Percentiles rank a stretch among this genome's conserved stretches.
Conservation (phyloP, 306 rosid species). For the Cucurbita moschata region DNA sequence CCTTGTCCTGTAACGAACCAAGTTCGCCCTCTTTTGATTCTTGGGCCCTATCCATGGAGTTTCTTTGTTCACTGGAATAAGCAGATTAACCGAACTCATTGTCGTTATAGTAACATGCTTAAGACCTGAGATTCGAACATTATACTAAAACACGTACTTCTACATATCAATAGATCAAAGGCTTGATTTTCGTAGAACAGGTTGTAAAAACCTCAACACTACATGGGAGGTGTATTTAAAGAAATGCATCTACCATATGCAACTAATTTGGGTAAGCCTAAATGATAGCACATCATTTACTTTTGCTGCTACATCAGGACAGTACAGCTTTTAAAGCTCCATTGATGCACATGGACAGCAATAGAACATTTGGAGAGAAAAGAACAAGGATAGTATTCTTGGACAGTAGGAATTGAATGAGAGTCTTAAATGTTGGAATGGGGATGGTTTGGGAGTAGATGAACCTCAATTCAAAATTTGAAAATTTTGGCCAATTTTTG, state of each 20-base stretch:
- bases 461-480: constrained; percentile 7
- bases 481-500: background rate
- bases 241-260: background rate
- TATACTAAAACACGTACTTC: no score
- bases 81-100: no score
- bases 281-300: background rate
- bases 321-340: constrained; percentile 29
- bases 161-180: no score
- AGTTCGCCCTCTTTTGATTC: no score
- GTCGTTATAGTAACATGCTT: no score
- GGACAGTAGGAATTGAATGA: background rate
- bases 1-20: no score
- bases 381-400: background rate
- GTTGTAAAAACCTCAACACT: background rate
- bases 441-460: constrained; percentile 8
- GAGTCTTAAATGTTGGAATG: constrained; percentile 7
- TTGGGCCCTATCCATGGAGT: no score
- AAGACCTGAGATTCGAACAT: no score
- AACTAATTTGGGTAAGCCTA: background rate
- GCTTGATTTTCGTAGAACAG: no score
- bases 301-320: constrained; percentile 17
- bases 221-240: background rate
- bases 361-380: background rate
- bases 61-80: no score
- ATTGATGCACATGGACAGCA: constrained; percentile 55